These are phyloP conservation scores for Oenanthe sinensis DNA, from an alignment of 129 eudicot species.

Conservation along the genomic window DNA sequence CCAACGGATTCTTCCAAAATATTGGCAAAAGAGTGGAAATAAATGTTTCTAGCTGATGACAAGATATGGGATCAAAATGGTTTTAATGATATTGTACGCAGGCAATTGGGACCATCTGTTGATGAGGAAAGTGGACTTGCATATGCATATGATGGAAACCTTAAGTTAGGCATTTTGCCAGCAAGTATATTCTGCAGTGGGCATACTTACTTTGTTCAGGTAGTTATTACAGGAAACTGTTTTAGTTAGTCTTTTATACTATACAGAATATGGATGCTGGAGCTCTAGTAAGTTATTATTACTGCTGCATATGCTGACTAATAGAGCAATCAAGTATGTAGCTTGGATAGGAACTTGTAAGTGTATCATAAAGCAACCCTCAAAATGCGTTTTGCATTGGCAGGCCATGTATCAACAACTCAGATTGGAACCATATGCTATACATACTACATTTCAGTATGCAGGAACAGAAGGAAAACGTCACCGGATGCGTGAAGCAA, in stretches of 20 bases:
- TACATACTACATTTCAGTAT: constrained; percentile 87
- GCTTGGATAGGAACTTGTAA: background rate
- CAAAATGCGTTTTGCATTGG: background rate
- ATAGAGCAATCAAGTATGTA: background rate
- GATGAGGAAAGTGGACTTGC: constrained; percentile 40
- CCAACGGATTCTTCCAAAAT: no score
- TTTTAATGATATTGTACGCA: no score
- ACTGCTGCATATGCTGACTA: background rate
- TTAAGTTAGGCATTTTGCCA: constrained; percentile 86
- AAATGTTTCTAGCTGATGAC: no score
- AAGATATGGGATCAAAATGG: no score
- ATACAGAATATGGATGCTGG: no score
- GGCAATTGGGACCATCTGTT: no score
- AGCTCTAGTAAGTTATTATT: background rate
- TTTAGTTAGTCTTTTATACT: background rate
- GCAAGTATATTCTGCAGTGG: constrained; percentile 94
- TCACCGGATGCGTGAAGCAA: constrained; percentile 80
- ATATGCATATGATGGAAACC: constrained; percentile 86
- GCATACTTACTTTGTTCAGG: constrained; percentile 93
- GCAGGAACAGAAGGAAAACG: constrained; percentile 95
- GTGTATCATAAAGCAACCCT: background rate
- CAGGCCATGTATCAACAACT: constrained; percentile 86
- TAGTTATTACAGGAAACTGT: constrained; percentile 4
- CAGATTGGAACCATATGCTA: constrained; percentile 83
- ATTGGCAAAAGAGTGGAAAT: no score